Base-by-base conservation (phyloP, 257 asterid species). In the Handroanthus guayacan region DNA sequence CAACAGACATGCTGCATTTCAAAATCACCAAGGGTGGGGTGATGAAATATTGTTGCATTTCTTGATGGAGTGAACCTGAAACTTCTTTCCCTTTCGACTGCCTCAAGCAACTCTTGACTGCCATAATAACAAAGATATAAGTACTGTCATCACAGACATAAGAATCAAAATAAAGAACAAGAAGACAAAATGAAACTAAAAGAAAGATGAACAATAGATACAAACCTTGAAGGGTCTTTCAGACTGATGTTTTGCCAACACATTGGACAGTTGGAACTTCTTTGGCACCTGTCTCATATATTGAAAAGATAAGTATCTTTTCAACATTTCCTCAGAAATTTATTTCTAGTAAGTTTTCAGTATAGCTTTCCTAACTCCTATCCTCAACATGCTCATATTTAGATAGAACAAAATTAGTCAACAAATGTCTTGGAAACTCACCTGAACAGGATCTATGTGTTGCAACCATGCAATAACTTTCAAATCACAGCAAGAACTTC, bases 201-300 rank as follows among this genome's bases (percentile, higher is more conserved):
- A 41, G 18, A 62, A 54, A 62, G 50, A 58, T 38, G 67, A 80
- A 75, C 8, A 65, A 39, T 51, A 31, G 74, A 76, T 25, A 65
- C 74, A 44, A 69, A 92, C 99, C 97, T 89, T 13, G 78, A 16
- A 64, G 95, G 87, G 85, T 95, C 99, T 78, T 95, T 89, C 87
- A 95, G 85, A 81, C 94, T 90, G 84, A 95, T 79, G 70, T 82
- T 36, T 84, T 87, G 98, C 98, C 96, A 95, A 79, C 99, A 95
- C 99, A 95, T 95, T 62, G 99, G 98, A 82, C 99, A 95, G 61
- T 86, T 87, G 64, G 99, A 95, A 83, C 99, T 95, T 83, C 99
- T 88, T 73, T 95, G 97, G 75, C 98, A 92, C 99, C 99, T 95
- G 81, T 70, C 55, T 69, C 58, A 70, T 65, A 58, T 55, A 84